Base-by-base conservation (phyloP, 2,329 filamentous ascomycete species). In the Diaporthe ampelina region DNA sequence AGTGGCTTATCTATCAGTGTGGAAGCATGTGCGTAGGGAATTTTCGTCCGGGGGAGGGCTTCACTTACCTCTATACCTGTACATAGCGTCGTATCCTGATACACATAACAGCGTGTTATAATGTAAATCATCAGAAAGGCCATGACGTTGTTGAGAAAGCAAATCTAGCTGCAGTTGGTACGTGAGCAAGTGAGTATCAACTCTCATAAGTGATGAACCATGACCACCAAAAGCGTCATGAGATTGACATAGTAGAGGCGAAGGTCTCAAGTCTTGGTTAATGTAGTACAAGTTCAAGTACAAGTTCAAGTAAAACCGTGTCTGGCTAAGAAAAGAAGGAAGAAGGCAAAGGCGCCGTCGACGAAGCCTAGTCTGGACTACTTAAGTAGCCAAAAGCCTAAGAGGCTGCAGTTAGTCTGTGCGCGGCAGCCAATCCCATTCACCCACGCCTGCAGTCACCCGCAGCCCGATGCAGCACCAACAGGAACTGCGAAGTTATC, bases 1-100 rank as follows among this genome's bases (percentile, higher is more conserved):
- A 50, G 6, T 65, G 61, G 43, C 19, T 32, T 65, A n/a, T 65
- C 61, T 24, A 24, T 65, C 19, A 65, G 21, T 17, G 61, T 65
- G 19, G 61, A 65, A 35, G 50, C 35, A 17, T 11, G n/a, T 10
- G 9, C n/a, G 5, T 65, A 50, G 43, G 29, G 43, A 35, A n/a
- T 15, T 9, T 5, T 45, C 8, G 17, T n/a, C 9, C n/a, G 8
- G 59, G 26, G 59, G 48, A 9, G 24, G 24, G 4, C 26, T 48
- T 13, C 1, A 21, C 8, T 63, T 63, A 48, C 40, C 40, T 32
- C 40, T 63, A 9, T 19, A 32, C 29, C 15, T 7, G 21, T 63
- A 10, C 10, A 24, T 63, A 32, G 24, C n/a, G 40, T 48, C 45
- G 24, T 19, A 29, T 43, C 11, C 32, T 17, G 58, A 13, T 35